A percentile compares a stretch with the other conserved stretches of the same genome.
Evolutionary conservation across 2,329 filamentous ascomycete genomes (phyloP).

Genomic region (Verticillium albo-atrum): DNA sequence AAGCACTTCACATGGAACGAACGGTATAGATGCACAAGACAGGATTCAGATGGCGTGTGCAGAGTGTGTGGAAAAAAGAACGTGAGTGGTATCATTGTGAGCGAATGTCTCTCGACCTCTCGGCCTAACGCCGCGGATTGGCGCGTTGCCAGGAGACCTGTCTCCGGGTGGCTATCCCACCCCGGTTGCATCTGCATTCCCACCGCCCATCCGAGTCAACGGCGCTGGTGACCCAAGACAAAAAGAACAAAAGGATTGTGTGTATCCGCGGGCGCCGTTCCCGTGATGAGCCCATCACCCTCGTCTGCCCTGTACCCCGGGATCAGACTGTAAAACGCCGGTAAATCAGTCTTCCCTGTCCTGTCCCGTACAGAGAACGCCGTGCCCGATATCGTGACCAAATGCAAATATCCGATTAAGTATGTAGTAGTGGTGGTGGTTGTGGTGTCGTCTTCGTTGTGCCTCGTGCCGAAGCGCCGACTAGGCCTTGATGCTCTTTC

Average conservation of each 20-base stretch:
- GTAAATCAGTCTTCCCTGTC: background rate
- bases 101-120: background rate
- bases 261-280: background rate
- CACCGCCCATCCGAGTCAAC: background rate
- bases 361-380: background rate
- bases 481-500: conserved; percentile 35
- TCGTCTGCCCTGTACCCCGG: background rate
- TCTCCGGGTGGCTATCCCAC: background rate
- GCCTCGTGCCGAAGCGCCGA: background rate
- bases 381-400: background rate
- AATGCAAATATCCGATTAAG: background rate
- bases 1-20: background rate
- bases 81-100: background rate
- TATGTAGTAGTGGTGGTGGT: background rate
- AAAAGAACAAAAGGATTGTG: background rate
- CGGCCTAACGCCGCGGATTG: background rate
- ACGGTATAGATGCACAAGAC: background rate
- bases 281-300: background rate
- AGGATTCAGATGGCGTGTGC: background rate
- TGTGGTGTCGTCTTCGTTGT: background rate
- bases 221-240: background rate
- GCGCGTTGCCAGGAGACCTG: background rate
- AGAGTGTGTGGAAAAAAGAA: background rate
- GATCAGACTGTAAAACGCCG: background rate
- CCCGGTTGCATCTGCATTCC: background rate